Conservation (phyloP, 108 stramenopile genomes). For the Skeletonema grethae region DNA sequence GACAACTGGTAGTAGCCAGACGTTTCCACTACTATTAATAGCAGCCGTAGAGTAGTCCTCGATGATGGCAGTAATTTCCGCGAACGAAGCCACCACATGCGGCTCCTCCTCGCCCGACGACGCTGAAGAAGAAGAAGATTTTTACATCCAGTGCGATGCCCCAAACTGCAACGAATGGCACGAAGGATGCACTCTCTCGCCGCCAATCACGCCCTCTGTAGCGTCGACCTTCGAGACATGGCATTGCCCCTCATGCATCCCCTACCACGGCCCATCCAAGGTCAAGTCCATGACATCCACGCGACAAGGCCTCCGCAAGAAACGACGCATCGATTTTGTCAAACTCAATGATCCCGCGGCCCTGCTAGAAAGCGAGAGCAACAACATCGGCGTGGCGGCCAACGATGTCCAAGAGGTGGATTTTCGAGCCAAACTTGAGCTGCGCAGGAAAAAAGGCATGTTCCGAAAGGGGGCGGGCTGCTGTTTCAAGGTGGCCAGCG, state of each 20-base stretch:
- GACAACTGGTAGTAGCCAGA: too few relatives aligned
- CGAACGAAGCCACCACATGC: not conserved
- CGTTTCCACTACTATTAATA: not conserved
- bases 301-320: slow-evolving; percentile 11
- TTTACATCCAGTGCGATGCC: slow-evolving; percentile 20
- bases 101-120: not conserved
- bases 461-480: not conserved
- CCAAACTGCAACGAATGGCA: slow-evolving; percentile 17
- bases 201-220: not conserved
- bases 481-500: not conserved
- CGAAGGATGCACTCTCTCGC: not conserved
- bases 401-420: slow-evolving; percentile 10
- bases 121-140: not conserved
- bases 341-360: slow-evolving; percentile 19
- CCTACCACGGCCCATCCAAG: slow-evolving; percentile 16
- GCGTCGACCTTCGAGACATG: slow-evolving; percentile 16
- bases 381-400: slow-evolving; percentile 16
- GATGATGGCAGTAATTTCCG: not conserved
- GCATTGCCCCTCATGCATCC: slow-evolving; percentile 17
- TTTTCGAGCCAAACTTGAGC: slow-evolving; percentile 1
- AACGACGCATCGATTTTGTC: slow-evolving; percentile 15
- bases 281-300: not conserved
- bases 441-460: not conserved
- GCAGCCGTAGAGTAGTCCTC: not conserved
- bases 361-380: slow-evolving; percentile 3